Evolutionary conservation across 495 filamentous ascomycete genomes (phyloP).

Genomic region (Neurospora tetraspora): DNA sequence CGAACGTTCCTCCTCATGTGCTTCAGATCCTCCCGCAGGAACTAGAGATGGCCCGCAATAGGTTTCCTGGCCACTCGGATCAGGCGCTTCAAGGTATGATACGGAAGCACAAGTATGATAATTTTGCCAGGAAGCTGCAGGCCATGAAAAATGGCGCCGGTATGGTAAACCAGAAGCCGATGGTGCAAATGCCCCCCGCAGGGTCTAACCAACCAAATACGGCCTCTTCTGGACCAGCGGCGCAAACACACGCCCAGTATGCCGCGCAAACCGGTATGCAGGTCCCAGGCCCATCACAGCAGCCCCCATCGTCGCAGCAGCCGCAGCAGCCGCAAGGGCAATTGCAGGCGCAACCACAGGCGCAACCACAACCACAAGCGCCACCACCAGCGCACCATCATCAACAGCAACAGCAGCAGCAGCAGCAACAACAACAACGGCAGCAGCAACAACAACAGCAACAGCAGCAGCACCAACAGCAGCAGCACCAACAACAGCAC

Average conservation of each 20-base stretch:
- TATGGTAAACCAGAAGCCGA: slow-evolving; percentile 3
- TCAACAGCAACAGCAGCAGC: slow-evolving; percentile 9
- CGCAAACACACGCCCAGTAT: not conserved
- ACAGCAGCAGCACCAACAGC: not conserved
- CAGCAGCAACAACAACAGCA: slow-evolving; percentile 1
- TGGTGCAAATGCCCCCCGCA: slow-evolving; percentile 1
- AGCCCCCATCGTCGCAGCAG: slow-evolving; percentile 7
- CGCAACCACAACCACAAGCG: not conserved
- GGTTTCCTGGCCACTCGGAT: not conserved
- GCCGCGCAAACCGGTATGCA: slow-evolving; percentile 10
- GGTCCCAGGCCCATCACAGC: slow-evolving; percentile 13
- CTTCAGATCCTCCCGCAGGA: slow-evolving; percentile 2
- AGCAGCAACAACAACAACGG: not conserved
- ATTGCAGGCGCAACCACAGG: slow-evolving; percentile 2
- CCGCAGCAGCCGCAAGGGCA: slow-evolving; percentile 18
- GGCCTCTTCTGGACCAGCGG: not conserved
- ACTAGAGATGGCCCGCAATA: not conserved
- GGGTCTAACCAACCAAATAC: not conserved
- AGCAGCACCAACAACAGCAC: not conserved
- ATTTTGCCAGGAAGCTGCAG: not conserved
- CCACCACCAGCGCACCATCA: not conserved
- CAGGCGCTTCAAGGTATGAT: not conserved
- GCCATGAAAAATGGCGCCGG: not conserved
- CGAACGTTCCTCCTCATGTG: not conserved
- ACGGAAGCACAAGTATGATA: not conserved